Base-by-base conservation (phyloP, 345 rosid species). In the Jatropha curcas region DNA sequence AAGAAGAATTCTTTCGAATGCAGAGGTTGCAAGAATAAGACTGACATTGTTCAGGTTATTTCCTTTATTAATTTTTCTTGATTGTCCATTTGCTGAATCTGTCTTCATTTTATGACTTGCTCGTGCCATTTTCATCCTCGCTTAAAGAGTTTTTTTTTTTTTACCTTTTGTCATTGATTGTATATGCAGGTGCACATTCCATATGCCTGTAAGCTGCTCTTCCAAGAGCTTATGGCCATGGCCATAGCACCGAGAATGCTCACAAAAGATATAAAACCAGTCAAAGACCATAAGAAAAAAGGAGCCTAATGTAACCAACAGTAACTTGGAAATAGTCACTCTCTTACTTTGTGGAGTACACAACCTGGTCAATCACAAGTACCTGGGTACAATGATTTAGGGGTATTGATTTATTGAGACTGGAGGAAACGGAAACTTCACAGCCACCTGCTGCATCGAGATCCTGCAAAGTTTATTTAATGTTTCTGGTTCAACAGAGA, bases 171-270 rank as follows among this genome's bases (percentile, higher is more conserved):
- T 5, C 4, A 20, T 24, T 14, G 43, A 53, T 35, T 59, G 27
- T 28, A 24, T 48, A 34, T 62, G 52, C 87, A 94, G 98, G 98
- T 94, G 19, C 84, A 94, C 77, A 92, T 94, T 68, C 97, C 97
- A 2, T 94, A 92, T 55, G 97, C 99, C 13, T 94, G 99, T 74
- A 94, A 95, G 80, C 73, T 95, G 65, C 92, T 95, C 19, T 95
- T 95, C 76, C 99, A 95, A 83, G 99, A 95, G 86, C 94, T 95
- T 33, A 92, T 92, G 99, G 81, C 99, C 35, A 95, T 95, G 99
- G 97, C 99, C n/a, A 95, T 95, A 72, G 96, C 99, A 2, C 98
- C 99, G 0, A 84, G 99, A 73, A 92, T 95, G 99, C 87, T 92
- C 2, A 89, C 94, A 1, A 94, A 87, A 81, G 90, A 88, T 19